Evolutionary conservation across 1,284 basidiomycete species (phyloP).

Genomic region (Cutaneotrichosporon mucoides): DNA sequence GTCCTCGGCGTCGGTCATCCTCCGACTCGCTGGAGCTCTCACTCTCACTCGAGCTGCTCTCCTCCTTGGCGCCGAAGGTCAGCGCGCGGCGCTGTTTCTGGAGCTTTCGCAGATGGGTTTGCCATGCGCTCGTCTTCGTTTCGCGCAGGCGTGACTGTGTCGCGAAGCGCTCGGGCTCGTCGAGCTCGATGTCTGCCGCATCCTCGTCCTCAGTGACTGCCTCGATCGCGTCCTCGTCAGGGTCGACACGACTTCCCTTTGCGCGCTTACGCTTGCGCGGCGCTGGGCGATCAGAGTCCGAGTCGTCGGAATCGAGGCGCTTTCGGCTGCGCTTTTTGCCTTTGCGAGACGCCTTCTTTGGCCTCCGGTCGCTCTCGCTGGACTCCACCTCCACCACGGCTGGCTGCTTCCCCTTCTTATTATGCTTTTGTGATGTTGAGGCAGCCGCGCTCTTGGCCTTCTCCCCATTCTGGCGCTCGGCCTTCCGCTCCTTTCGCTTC

Average conservation of each 20-base stretch:
- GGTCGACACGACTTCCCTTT: background rate
- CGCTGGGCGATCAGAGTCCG: background rate
- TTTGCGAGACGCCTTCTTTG: background rate
- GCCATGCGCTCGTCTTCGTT: slow-evolving; percentile 21
- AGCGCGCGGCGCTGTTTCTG: slow-evolving; percentile 20
- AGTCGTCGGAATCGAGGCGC: background rate
- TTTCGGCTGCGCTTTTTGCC: background rate
- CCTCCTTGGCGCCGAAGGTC: slow-evolving; percentile 6
- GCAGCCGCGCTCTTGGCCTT: no score
- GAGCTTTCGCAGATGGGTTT: slow-evolving; percentile 40
- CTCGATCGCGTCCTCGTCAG: slow-evolving; percentile 10
- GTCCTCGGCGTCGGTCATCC: slow-evolving; percentile 28
- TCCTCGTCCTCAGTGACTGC: slow-evolving; percentile 52
- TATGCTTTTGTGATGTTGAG: no score
- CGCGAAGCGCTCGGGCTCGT: slow-evolving; percentile 48
- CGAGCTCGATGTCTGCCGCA: slow-evolving; percentile 58
- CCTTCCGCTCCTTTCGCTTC: background rate
- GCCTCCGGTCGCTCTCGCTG: no score
- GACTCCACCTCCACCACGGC: no score
- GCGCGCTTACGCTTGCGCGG: background rate
- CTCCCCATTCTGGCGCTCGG: no score
- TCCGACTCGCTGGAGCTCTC: slow-evolving; percentile 42
- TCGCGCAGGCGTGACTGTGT: slow-evolving; percentile 51
- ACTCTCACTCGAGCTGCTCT: slow-evolving; percentile 20
- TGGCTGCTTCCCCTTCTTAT: background rate